Percentiles rank a stretch among this genome's conserved stretches.
These are phyloP conservation scores for Daldinia decipiens DNA, from an alignment of 495 filamentous ascomycete genomes.

Conservation along the genomic window DNA sequence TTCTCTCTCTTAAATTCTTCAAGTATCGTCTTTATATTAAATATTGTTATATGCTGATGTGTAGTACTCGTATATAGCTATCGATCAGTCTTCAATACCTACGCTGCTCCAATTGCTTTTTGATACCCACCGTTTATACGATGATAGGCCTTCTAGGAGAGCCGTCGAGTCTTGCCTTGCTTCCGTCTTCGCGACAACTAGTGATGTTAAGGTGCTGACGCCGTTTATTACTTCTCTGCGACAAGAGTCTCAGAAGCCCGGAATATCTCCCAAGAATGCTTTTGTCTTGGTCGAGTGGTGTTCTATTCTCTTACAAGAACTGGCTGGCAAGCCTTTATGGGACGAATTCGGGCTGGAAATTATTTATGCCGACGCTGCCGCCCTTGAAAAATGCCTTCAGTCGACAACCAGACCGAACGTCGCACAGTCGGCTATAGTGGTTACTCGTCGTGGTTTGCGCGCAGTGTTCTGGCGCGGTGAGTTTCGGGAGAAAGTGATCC, in stretches of 20 bases:
- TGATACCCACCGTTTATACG: constrained; percentile 85
- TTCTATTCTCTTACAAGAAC: constrained; percentile 73
- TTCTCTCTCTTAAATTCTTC: background rate
- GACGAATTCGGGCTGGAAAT: constrained; percentile 73
- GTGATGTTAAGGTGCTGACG: constrained; percentile 64
- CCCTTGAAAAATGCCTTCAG: constrained; percentile 79
- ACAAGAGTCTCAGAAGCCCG: constrained; percentile 75
- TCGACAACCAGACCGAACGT: constrained; percentile 67
- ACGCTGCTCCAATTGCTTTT: constrained; percentile 76
- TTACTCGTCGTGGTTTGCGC: constrained; percentile 78
- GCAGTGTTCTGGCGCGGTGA: constrained; percentile 69
- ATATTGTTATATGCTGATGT: constrained; percentile 13
- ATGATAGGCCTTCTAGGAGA: constrained; percentile 82
- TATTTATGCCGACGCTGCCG: constrained; percentile 68
- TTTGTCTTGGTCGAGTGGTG: constrained; percentile 95
- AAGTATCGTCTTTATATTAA: background rate
- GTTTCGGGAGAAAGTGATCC: constrained; percentile 67
- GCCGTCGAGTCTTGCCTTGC: constrained; percentile 82
- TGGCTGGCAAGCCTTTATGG: constrained; percentile 65
- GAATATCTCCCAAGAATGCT: constrained; percentile 79
- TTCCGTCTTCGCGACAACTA: constrained; percentile 64
- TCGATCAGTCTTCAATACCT: constrained; percentile 51
- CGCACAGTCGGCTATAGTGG: constrained; percentile 72
- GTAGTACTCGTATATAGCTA: constrained; percentile 45
- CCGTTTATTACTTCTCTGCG: constrained; percentile 67